These are phyloP conservation scores for Lithospermum erythrorhizon DNA, from an alignment of 257 asterid species.

Conservation along the genomic window DNA sequence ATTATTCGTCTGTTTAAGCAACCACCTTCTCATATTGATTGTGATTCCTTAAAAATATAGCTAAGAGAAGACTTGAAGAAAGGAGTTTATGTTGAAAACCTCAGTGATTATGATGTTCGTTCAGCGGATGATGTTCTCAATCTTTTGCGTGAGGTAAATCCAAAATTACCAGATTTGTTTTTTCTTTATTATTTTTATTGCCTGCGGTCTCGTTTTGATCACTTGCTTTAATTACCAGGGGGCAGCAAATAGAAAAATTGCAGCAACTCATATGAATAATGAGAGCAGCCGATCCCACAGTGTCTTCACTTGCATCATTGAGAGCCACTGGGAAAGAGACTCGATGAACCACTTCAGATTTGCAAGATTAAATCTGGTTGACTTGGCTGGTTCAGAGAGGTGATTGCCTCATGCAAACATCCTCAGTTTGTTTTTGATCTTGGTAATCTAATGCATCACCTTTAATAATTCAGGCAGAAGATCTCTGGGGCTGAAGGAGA, in stretches of 20 bases:
- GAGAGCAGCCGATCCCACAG: conserved; percentile 92
- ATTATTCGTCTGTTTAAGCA: neutral
- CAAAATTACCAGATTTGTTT: conserved; percentile 16
- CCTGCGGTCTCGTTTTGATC: conserved; percentile 15
- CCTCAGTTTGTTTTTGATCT: conserved; percentile 8
- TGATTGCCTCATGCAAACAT: conserved; percentile 17
- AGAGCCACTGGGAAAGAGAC: conserved; percentile 80
- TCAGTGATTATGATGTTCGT: conserved; percentile 49
- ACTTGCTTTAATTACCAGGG: conserved; percentile 40
- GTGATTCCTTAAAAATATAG: conserved; percentile 20
- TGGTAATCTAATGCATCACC: conserved; percentile 11
- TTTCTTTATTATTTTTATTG: neutral
- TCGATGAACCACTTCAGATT: conserved; percentile 68
- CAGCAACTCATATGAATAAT: conserved; percentile 74
- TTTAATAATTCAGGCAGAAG: conserved; percentile 51
- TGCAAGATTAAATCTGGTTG: conserved; percentile 77
- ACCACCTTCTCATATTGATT: neutral
- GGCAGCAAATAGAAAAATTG: conserved; percentile 72
- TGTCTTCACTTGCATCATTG: conserved; percentile 78
- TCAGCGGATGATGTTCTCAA: conserved; percentile 57
- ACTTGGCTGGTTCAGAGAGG: conserved; percentile 94
- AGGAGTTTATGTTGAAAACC: conserved; percentile 84
- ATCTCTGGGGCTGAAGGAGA: conserved; percentile 88
- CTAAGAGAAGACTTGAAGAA: conserved; percentile 78
- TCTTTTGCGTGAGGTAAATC: conserved; percentile 65